Evolutionary conservation across 2,329 filamentous ascomycete genomes (phyloP).

Genomic region (Xylariaceae sp.): DNA sequence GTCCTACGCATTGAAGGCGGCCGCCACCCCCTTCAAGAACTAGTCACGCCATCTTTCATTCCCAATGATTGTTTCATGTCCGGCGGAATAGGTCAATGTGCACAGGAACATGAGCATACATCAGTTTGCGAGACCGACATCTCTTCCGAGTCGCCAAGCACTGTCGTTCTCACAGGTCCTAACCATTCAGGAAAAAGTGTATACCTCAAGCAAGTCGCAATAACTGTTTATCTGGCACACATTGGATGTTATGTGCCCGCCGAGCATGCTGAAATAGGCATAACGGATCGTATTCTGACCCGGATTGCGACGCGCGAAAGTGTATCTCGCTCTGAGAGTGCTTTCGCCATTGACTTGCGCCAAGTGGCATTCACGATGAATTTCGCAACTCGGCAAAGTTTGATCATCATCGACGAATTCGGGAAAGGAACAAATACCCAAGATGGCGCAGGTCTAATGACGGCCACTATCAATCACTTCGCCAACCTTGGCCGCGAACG

Average conservation of each 20-base stretch:
- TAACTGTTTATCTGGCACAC: constrained; percentile 90
- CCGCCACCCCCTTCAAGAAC: constrained; percentile 80
- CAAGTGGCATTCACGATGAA: constrained; percentile 75
- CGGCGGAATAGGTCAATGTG: constrained; percentile 47
- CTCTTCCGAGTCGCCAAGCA: constrained; percentile 46
- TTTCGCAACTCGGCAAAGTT: constrained; percentile 67
- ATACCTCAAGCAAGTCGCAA: constrained; percentile 86
- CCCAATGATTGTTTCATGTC: constrained; percentile 71
- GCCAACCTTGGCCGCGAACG: constrained; percentile 39
- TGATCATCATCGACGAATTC: constrained; percentile 93
- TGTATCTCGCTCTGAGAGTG: constrained; percentile 53
- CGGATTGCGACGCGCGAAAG: constrained; percentile 71
- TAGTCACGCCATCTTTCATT: constrained; percentile 74
- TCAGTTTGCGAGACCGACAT: constrained; percentile 9
- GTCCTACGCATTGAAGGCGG: constrained; percentile 70
- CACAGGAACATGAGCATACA: constrained; percentile 15
- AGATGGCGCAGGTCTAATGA: constrained; percentile 55
- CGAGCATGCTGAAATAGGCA: constrained; percentile 65
- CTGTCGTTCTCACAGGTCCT: constrained; percentile 80
- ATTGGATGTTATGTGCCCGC: constrained; percentile 91
- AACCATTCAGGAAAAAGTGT: constrained; percentile 97
- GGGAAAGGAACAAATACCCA: constrained; percentile 57
- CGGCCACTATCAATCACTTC: constrained; percentile 54
- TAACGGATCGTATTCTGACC: constrained; percentile 90
- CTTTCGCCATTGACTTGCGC: constrained; percentile 73